Conservation (phyloP, 1,139 yeast genomes). For the Saccharomycopsis crataegensis region DNA sequence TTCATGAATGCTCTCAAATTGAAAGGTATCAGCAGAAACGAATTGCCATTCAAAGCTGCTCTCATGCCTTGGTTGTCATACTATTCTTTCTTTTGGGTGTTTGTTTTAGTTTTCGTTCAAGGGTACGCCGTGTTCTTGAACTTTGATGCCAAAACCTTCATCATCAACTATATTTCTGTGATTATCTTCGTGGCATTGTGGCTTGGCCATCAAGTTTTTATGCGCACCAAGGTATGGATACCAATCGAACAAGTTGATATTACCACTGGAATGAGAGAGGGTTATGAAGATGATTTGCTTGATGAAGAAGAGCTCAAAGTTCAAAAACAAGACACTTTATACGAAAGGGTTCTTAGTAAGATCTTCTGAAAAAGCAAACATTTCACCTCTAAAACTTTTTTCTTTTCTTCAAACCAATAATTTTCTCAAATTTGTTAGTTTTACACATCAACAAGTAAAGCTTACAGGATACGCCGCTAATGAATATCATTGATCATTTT, state of each 20-base stretch:
- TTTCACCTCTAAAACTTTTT: no score
- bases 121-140: conserved; percentile 59
- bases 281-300: no score
- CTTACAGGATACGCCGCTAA: no score
- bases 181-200: conserved; percentile 48
- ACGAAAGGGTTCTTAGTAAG: no score
- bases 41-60: conserved; percentile 60
- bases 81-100: conserved; percentile 43
- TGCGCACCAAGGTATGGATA: conserved; percentile 29
- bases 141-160: conserved; percentile 48
- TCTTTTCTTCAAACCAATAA: no score
- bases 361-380: no score
- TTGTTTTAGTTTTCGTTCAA: conserved; percentile 56
- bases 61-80: conserved; percentile 56
- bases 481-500: no score
- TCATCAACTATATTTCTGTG: conserved; percentile 58
- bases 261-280: conserved; percentile 43
- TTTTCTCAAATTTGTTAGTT: no score
- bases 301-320: conserved; percentile 34
- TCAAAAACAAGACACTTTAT: no score
- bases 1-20: conserved; percentile 55
- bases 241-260: conserved; percentile 52
- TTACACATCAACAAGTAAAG: no score
- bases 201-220: conserved; percentile 43
- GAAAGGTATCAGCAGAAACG: conserved; percentile 51